A percentile compares a stretch with the other conserved stretches of the same genome.
phyloP scores from a whole-genome alignment of 306 rosid genomes.

The Malus orientalis region DNA sequence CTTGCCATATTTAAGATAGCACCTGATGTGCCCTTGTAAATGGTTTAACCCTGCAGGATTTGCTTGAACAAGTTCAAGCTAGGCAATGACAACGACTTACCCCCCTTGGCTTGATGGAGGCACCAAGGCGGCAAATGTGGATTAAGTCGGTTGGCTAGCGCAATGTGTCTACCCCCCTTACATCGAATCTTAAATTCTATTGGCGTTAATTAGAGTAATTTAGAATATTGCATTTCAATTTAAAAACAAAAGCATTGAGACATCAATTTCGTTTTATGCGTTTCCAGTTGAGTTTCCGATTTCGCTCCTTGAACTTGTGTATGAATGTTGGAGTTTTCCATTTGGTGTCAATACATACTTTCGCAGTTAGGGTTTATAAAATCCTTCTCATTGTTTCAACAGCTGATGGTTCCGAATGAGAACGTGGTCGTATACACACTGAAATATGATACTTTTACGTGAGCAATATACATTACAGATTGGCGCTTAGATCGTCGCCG shows the following conservation, averaged over 20 bases:
- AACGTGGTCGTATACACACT: neutral
- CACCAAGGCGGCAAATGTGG: neutral
- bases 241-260: neutral
- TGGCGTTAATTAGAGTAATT: too few relatives aligned
- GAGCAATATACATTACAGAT: neutral
- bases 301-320: neutral
- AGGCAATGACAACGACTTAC: constrained; percentile 14
- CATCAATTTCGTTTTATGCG: neutral
- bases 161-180: neutral
- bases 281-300: neutral
- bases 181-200: too few relatives aligned
- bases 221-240: too few relatives aligned
- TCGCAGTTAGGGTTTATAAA: too few relatives aligned
- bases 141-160: neutral
- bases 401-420: neutral
- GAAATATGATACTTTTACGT: neutral
- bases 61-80: constrained; percentile 6
- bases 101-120: neutral
- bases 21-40: neutral
- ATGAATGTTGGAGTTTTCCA: neutral
- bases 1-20: constrained; percentile 3
- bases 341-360: neutral
- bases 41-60: constrained; percentile 14
- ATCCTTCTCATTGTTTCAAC: neutral
- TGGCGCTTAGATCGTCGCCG: neutral